These are phyloP conservation scores for Tulasnella sp. DNA, from an alignment of 768 basidiomycete genomes.

Conservation along the genomic window DNA sequence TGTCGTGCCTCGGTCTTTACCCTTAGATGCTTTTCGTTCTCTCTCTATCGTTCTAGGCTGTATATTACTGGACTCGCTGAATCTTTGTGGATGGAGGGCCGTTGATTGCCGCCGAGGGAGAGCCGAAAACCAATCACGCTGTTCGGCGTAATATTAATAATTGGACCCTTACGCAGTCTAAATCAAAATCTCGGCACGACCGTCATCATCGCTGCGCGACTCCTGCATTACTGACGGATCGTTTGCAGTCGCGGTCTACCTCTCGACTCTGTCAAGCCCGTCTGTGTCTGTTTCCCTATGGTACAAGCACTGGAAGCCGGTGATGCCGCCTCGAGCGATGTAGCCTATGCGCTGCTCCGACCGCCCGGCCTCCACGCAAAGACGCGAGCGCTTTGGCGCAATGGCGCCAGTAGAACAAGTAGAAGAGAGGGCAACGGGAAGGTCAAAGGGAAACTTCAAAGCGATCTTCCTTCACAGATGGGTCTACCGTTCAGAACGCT, in stretches of 20 bases:
- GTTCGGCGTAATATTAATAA: not conserved
- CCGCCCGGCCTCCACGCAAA: too few species aligned
- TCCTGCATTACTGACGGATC: too few species aligned
- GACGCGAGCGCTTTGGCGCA: too few species aligned
- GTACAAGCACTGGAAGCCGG: too few species aligned
- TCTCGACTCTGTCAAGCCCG: too few species aligned
- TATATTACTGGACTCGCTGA: not conserved
- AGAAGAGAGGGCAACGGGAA: not conserved
- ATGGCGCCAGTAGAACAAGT: not conserved
- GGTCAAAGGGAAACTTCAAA: not conserved
- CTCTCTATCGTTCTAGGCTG: not conserved
- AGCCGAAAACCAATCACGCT: too few species aligned
- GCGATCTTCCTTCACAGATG: not conserved
- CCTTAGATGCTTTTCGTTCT: not conserved
- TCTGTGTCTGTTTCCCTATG: too few species aligned
- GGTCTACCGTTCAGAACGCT: not conserved
- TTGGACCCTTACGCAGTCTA: constrained; percentile 5
- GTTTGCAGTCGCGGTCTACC: too few species aligned
- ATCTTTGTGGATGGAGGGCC: not conserved
- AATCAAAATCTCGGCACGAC: not conserved
- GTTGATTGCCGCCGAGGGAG: too few species aligned
- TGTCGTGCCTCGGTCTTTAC: not conserved
- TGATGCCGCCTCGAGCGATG: too few species aligned
- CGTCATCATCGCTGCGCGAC: not conserved
- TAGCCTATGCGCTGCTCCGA: too few species aligned